phyloP scores from a whole-genome alignment of 371 early-diverging fungal genomes.

The Apophysomyces elegans region DNA sequence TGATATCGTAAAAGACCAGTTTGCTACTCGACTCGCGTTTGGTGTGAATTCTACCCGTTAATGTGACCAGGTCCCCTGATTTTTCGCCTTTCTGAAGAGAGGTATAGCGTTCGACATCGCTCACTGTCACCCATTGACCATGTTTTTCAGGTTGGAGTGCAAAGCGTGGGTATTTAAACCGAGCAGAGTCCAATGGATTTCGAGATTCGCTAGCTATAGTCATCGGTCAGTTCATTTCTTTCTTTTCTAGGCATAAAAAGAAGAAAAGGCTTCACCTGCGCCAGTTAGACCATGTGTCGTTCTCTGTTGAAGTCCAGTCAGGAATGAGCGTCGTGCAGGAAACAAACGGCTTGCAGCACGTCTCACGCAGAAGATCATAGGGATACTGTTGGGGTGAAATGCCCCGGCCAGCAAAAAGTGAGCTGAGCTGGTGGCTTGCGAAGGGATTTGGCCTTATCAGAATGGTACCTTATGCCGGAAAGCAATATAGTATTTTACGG shows the following conservation, averaged over 20 bases:
- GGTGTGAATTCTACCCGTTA: constrained; percentile 64
- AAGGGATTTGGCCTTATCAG: neutral
- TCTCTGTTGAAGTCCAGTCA: neutral
- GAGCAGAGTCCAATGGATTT: neutral
- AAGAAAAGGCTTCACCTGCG: neutral
- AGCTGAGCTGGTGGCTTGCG: constrained; percentile 1
- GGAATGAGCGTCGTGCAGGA: neutral
- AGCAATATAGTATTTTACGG: too few relatives aligned
- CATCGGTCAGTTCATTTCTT: neutral
- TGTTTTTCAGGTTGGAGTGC: constrained; percentile 26
- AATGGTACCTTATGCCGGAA: too few relatives aligned
- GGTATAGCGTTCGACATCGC: constrained; percentile 23
- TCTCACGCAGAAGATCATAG: neutral
- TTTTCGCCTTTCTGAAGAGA: constrained; percentile 12
- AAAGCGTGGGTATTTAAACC: constrained; percentile 39
- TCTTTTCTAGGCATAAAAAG: neutral
- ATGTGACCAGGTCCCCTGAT: constrained; percentile 26
- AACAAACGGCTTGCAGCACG: neutral
- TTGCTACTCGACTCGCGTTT: constrained; percentile 76
- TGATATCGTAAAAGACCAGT: constrained; percentile 75
- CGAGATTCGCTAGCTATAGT: neutral
- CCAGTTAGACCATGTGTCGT: neutral
- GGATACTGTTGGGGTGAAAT: neutral
- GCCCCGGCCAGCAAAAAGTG: neutral
- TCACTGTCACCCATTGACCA: constrained; percentile 35